These are phyloP conservation scores for Mucuna pruriens DNA, from an alignment of 306 rosid species.

Conservation along the genomic window DNA sequence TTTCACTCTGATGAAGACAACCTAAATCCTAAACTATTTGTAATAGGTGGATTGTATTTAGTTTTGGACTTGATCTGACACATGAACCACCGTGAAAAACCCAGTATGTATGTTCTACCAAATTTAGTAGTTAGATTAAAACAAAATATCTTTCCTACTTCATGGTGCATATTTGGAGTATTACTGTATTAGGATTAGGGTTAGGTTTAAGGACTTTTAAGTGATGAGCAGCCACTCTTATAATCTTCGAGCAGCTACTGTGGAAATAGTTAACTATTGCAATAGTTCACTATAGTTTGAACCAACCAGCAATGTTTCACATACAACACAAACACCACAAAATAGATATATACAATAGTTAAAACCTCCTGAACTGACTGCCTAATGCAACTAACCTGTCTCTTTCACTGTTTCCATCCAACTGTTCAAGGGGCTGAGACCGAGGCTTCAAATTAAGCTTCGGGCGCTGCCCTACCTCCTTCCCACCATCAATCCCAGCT, in stretches of 20 bases:
- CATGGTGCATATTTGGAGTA: neutral
- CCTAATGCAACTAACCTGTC: conserved; percentile 63
- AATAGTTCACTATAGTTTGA: neutral
- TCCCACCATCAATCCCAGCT: conserved; percentile 63
- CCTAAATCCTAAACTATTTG: conserved; percentile 6
- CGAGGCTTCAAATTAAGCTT: conserved; percentile 92
- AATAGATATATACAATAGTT: neutral
- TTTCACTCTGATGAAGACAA: conserved; percentile 1
- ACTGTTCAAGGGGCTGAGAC: conserved; percentile 64
- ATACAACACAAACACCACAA: neutral
- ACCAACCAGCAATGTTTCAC: conserved; percentile 30
- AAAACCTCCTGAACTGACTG: conserved; percentile 21
- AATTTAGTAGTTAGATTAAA: neutral
- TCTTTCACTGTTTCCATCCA: conserved; percentile 64
- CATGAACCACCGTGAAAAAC: neutral
- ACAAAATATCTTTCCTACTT: neutral
- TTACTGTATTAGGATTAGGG: neutral
- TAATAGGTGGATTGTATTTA: neutral
- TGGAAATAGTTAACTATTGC: neutral
- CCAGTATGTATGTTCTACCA: neutral
- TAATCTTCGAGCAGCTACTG: neutral
- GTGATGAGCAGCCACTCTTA: neutral
- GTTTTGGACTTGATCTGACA: conserved; percentile 14
- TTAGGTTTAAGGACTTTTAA: neutral
- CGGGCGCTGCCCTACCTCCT: conserved; percentile 74